Evolutionary conservation across 805 yeast species (phyloP).

Genomic region (Schizosaccharomyces osmophilus): DNA sequence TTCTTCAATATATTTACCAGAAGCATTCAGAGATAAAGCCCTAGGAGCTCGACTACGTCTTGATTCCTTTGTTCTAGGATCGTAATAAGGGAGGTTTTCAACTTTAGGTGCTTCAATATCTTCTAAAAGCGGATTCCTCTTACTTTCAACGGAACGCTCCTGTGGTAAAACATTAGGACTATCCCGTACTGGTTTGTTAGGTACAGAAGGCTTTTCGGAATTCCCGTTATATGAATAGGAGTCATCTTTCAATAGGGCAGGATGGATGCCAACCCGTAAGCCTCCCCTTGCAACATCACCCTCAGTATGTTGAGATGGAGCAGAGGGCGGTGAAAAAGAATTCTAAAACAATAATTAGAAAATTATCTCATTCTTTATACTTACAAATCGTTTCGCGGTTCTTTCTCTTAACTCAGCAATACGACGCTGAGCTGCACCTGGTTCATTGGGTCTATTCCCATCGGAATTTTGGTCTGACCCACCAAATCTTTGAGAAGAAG

Average conservation of each 20-base stretch:
- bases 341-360: background rate
- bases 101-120: background rate
- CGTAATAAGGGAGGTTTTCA: background rate
- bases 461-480: background rate
- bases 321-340: background rate
- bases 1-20: conserved; percentile 36
- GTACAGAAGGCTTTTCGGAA: too few species aligned
- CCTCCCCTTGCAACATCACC: conserved; percentile 8
- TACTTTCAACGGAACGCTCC: background rate
- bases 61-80: conserved; percentile 1
- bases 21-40: conserved; percentile 27
- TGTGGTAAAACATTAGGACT: too few species aligned
- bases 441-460: background rate
- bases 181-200: too few species aligned
- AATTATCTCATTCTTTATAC: background rate
- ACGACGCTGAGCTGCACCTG: background rate
- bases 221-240: background rate
- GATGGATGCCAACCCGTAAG: conserved; percentile 13
- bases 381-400: background rate
- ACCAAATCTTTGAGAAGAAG: background rate
- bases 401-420: background rate
- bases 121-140: background rate
- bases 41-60: conserved; percentile 8
- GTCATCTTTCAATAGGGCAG: conserved; percentile 9
- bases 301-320: background rate